A percentile compares a stretch with the other conserved stretches of the same genome.
Evolutionary conservation across 345 rosid genomes (phyloP).

Genomic region (Eucalyptus curtisii): DNA sequence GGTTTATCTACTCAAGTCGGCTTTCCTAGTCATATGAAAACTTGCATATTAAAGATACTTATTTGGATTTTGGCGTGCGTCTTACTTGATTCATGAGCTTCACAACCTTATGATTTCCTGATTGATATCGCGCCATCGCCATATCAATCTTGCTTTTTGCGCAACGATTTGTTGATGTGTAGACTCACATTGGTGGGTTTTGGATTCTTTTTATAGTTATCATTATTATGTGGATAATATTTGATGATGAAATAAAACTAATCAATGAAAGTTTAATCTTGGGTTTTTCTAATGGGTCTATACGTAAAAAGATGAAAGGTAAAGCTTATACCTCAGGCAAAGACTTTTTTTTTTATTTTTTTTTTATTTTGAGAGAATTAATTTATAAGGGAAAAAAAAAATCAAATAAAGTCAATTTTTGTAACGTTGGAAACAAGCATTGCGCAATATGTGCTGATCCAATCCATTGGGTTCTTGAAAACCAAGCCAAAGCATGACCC

Average conservation of each 20-base stretch:
- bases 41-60: rapidly evolving
- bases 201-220: background rate
- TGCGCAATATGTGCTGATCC: background rate
- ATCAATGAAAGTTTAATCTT: background rate
- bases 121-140: rapidly evolving
- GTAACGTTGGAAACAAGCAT: background rate
- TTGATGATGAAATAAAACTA: background rate
- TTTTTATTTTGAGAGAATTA: background rate
- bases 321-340: background rate
- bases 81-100: background rate
- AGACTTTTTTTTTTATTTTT: background rate
- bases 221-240: background rate
- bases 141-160: background rate
- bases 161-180: background rate
- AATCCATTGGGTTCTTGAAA: background rate
- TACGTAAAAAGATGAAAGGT: background rate
- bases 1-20: background rate
- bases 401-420: background rate
- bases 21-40: background rate
- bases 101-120: background rate
- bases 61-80: background rate
- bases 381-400: background rate
- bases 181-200: background rate
- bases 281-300: background rate
- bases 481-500: background rate